Evolutionary conservation across 768 basidiomycete species (phyloP).

Genomic region (Mycena rosella): DNA sequence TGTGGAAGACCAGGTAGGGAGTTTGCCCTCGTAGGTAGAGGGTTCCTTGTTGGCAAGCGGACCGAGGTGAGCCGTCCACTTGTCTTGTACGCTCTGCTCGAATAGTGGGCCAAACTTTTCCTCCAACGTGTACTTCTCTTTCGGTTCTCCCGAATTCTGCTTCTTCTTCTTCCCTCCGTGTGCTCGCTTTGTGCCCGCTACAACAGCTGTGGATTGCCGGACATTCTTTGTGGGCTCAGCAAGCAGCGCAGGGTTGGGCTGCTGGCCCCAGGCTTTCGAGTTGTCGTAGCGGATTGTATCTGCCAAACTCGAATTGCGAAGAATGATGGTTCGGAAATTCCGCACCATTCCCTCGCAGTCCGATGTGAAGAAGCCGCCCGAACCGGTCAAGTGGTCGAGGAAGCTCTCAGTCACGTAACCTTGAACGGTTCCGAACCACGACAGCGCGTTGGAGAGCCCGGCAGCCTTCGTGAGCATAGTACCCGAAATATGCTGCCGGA

Average conservation of each 20-base stretch:
- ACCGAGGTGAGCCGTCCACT: neutral
- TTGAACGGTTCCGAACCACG: neutral
- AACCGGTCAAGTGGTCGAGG: neutral
- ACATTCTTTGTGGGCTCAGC: neutral
- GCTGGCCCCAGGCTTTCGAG: neutral
- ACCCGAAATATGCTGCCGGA: neutral
- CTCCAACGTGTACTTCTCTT: neutral
- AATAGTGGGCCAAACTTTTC: neutral
- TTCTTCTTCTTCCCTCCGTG: neutral
- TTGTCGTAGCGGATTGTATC: neutral
- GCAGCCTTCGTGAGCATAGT: neutral
- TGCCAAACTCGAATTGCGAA: neutral
- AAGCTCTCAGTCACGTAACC: neutral
- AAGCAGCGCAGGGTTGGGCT: neutral
- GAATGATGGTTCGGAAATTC: neutral
- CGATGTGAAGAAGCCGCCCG: neutral
- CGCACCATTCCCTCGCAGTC: neutral
- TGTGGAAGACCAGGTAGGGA: neutral
- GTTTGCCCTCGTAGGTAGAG: neutral
- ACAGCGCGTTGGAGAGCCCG: neutral
- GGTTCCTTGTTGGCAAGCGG: neutral
- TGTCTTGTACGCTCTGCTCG: neutral
- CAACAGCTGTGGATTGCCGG: neutral
- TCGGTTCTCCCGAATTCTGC: too few relatives aligned
- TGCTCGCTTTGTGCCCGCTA: neutral